phyloP scores from a whole-genome alignment of 768 basidiomycete species.

The Mycena kentingensis region DNA sequence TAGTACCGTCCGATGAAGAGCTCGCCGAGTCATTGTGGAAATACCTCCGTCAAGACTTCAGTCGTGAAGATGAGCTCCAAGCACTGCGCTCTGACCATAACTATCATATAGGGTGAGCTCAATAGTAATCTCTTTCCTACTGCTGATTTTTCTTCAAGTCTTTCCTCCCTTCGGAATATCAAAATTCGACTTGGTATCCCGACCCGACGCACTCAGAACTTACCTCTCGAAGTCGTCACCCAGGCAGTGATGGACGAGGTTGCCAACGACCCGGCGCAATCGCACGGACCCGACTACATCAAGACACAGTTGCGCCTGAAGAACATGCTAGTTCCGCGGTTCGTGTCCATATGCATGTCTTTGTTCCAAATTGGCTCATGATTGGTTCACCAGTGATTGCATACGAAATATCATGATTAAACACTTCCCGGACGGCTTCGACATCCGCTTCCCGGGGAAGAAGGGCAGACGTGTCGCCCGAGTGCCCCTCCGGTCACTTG shows the following conservation, averaged over 20 bases:
- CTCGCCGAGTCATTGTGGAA: too few relatives aligned
- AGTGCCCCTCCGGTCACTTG: not conserved
- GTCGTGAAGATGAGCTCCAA: too few relatives aligned
- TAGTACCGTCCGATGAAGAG: too few relatives aligned
- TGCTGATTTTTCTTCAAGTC: not conserved
- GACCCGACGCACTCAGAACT: not conserved
- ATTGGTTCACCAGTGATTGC: not conserved
- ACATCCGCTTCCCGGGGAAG: not conserved
- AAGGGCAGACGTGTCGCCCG: not conserved
- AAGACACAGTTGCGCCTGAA: not conserved
- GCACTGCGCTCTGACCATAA: not conserved
- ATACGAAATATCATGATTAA: constrained; percentile 4
- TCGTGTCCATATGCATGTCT: not conserved
- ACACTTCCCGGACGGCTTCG: not conserved
- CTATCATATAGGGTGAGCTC: not conserved
- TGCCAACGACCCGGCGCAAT: not conserved
- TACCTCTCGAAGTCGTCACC: not conserved
- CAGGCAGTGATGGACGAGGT: not conserved
- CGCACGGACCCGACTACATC: not conserved
- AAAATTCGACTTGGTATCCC: not conserved
- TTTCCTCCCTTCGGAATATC: not conserved
- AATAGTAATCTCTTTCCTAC: not conserved
- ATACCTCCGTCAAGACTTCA: too few relatives aligned
- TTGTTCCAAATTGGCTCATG: not conserved
- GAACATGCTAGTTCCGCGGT: not conserved